Evolutionary conservation across 2,329 filamentous ascomycete genomes (phyloP).

Genomic region (Cyanodermella asteris): DNA sequence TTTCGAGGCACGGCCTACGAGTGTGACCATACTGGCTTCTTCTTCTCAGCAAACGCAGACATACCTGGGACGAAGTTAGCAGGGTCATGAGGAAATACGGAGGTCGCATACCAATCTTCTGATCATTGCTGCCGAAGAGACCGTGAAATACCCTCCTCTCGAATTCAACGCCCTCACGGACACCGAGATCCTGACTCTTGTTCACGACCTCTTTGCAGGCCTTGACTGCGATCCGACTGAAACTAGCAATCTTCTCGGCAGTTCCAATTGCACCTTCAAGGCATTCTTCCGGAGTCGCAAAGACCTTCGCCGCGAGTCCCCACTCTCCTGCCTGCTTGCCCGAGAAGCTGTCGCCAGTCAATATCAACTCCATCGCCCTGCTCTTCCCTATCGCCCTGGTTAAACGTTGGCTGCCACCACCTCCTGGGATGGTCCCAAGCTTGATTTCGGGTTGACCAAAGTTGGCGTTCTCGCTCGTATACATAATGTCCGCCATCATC

Average conservation of each 20-base stretch:
- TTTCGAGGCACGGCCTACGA: slow-evolving; percentile 40
- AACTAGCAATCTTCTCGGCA: slow-evolving; percentile 72
- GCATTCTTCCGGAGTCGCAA: slow-evolving; percentile 58
- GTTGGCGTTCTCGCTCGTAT: slow-evolving; percentile 65
- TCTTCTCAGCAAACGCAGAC: slow-evolving; percentile 89
- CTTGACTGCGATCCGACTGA: slow-evolving; percentile 69
- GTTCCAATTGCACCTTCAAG: slow-evolving; percentile 63
- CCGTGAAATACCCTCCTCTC: slow-evolving; percentile 85
- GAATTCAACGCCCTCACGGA: slow-evolving; percentile 83
- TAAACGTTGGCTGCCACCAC: slow-evolving; percentile 73
- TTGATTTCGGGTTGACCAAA: slow-evolving; percentile 98
- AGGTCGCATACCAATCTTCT: slow-evolving; percentile 56
- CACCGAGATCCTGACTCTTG: slow-evolving; percentile 79
- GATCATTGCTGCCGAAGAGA: slow-evolving; percentile 82
- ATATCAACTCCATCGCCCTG: slow-evolving; percentile 74
- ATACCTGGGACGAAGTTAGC: slow-evolving; percentile 26
- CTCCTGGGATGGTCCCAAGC: slow-evolving; percentile 77
- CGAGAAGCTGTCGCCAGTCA: slow-evolving; percentile 66
- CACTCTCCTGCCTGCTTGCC: slow-evolving; percentile 71
- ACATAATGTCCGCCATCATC: slow-evolving; percentile 92
- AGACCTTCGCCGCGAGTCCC: slow-evolving; percentile 70
- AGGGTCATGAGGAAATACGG: neutral
- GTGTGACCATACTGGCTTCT: slow-evolving; percentile 76
- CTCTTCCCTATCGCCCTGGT: slow-evolving; percentile 67
- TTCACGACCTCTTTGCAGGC: slow-evolving; percentile 97